phyloP scores from a whole-genome alignment of 805 yeast species.

The Candida orba region DNA sequence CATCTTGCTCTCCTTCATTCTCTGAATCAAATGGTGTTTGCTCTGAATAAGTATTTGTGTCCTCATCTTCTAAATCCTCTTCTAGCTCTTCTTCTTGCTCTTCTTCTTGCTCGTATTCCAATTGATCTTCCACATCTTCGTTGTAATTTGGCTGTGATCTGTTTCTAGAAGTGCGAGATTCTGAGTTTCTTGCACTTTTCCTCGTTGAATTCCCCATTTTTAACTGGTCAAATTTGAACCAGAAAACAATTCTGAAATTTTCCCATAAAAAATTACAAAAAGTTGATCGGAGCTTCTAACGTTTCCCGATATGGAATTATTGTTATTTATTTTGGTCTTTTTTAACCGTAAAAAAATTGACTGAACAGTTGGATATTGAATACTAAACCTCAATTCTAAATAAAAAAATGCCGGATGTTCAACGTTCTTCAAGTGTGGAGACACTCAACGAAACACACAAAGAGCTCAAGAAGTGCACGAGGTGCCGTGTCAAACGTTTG shows the following conservation, averaged over 20 bases:
- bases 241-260: too few relatives aligned
- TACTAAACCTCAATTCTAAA: neutral
- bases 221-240: neutral
- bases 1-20: constrained; percentile 11
- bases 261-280: too few relatives aligned
- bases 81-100: constrained; percentile 8
- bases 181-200: neutral
- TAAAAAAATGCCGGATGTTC: neutral
- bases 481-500: constrained; percentile 35
- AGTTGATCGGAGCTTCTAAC: neutral
- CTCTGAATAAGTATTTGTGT: neutral
- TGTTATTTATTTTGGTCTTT: too few relatives aligned
- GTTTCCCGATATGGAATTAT: neutral
- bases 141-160: constrained; percentile 13
- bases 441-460: neutral
- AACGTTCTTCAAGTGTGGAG: neutral
- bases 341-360: too few relatives aligned
- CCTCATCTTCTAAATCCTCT: constrained; percentile 5
- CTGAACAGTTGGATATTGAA: too few relatives aligned
- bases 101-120: too few relatives aligned
- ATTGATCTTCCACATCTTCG: constrained; percentile 13
- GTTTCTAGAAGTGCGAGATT: constrained; percentile 1
- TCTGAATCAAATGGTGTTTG: constrained; percentile 7
- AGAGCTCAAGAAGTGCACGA: constrained; percentile 31
- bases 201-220: neutral